Conservation (phyloP, 441 rosid species). For the Corymbia citriodora region DNA sequence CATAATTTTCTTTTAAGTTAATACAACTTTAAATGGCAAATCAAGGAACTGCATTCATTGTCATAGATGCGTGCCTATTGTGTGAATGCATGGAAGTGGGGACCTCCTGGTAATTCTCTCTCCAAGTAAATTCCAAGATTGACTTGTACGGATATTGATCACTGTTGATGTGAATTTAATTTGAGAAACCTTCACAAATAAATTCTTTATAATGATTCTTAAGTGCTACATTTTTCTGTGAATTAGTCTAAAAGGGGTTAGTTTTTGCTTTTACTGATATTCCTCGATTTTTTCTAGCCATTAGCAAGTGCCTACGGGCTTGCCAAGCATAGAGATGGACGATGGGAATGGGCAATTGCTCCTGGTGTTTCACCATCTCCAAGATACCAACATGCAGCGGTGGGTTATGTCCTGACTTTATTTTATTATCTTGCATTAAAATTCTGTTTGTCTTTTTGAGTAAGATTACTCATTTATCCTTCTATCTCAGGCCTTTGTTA, state of each 20-base stretch:
- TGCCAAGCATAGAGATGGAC: conserved; percentile 99
- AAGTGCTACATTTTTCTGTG: background rate
- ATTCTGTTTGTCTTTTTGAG: conserved; percentile 1
- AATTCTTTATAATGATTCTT: background rate
- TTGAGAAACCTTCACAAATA: background rate
- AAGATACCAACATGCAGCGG: conserved; percentile 99
- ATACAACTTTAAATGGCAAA: background rate
- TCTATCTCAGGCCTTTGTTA: conserved; percentile 78
- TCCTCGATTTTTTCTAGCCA: conserved; percentile 50
- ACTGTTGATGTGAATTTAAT: background rate
- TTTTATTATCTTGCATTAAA: background rate
- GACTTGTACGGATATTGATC: background rate
- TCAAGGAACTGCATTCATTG: background rate
- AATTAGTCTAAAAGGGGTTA: background rate
- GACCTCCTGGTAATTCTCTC: background rate
- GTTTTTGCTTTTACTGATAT: background rate
- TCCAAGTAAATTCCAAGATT: background rate
- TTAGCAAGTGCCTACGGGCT: conserved; percentile 96
- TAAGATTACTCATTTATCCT: conserved; percentile 10
- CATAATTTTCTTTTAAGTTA: background rate
- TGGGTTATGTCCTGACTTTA: conserved; percentile 29
- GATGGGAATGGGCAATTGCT: conserved; percentile 99
- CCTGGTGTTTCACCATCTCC: conserved; percentile 98
- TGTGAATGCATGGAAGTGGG: background rate
- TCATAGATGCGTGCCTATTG: background rate